Conservation (phyloP, 345 rosid species). For the Hypericum androsaemum region DNA sequence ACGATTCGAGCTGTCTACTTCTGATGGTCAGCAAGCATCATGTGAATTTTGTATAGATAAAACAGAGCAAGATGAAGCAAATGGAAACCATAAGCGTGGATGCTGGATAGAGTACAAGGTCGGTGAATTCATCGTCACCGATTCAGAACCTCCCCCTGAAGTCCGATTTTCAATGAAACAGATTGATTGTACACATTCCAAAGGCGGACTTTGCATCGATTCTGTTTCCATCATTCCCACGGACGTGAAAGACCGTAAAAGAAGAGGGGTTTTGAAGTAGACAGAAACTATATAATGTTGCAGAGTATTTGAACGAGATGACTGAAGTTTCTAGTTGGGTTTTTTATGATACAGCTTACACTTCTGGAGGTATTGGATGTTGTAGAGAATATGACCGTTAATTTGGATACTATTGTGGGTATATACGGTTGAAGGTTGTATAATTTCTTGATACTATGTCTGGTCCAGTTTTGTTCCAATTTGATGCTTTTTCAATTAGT, state of each 20-base stretch:
- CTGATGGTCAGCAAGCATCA: conserved; percentile 62
- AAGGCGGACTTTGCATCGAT: conserved; percentile 91
- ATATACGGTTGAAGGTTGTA: conserved; percentile 23
- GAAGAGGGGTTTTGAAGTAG: conserved; percentile 39
- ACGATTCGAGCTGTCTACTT: conserved; percentile 46
- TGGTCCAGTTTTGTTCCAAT: conserved; percentile 27
- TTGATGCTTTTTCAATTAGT: conserved; percentile 18
- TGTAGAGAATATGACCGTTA: conserved; percentile 27
- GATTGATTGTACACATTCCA: conserved; percentile 92
- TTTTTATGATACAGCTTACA: conserved; percentile 29
- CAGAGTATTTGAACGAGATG: conserved; percentile 8
- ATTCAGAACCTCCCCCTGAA: conserved; percentile 51
- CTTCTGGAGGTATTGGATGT: conserved; percentile 20
- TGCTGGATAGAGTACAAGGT: conserved; percentile 78
- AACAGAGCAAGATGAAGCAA: conserved; percentile 33
- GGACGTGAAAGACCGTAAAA: conserved; percentile 42
- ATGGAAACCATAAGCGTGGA: conserved; percentile 71
- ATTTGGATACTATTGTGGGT: conserved; percentile 28
- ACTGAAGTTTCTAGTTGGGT: conserved; percentile 15
- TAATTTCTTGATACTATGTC: conserved; percentile 24
- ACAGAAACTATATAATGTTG: conserved; percentile 5
- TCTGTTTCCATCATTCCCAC: conserved; percentile 76
- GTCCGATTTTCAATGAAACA: conserved; percentile 85
- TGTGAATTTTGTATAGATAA: conserved; percentile 51
- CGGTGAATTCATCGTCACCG: conserved; percentile 61